Conservation (phyloP, 2,329 filamentous ascomycete species). For the Talaromyces sp. region DNA sequence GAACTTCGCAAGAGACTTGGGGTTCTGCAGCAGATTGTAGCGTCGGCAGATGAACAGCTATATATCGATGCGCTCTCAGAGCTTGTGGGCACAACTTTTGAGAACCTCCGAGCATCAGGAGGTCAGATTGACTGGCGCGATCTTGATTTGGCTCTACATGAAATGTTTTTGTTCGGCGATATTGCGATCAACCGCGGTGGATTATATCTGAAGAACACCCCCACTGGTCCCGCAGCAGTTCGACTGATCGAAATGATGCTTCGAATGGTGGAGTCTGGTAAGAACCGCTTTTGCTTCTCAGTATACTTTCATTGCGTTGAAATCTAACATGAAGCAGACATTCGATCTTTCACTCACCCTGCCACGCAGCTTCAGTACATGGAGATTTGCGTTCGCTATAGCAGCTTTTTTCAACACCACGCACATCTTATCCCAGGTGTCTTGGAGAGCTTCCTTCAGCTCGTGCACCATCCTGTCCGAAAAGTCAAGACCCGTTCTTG, state of each 20-base stretch:
- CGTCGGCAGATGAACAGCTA: slow-evolving; percentile 81
- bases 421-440: slow-evolving; percentile 79
- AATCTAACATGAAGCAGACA: slow-evolving; percentile 44
- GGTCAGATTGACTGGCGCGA: slow-evolving; percentile 89
- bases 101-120: slow-evolving; percentile 73
- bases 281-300: neutral
- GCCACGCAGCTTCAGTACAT: slow-evolving; percentile 95
- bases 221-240: slow-evolving; percentile 76
- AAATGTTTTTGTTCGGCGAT: slow-evolving; percentile 96
- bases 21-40: slow-evolving; percentile 88
- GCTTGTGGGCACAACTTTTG: slow-evolving; percentile 84
- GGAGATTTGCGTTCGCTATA: slow-evolving; percentile 96
- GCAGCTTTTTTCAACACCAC: slow-evolving; percentile 86
- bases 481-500: slow-evolving; percentile 89
- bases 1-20: slow-evolving; percentile 89
- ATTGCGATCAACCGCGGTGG: slow-evolving; percentile 87
- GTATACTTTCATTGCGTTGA: neutral
- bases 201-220: slow-evolving; percentile 81
- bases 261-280: slow-evolving; percentile 84
- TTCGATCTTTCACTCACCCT: slow-evolving; percentile 83
- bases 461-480: slow-evolving; percentile 85
- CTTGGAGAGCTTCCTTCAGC: slow-evolving; percentile 85
- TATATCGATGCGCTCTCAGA: slow-evolving; percentile 88
- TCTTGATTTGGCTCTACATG: slow-evolving; percentile 87
- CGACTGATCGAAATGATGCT: slow-evolving; percentile 89